Evolutionary conservation across 257 asterid species (phyloP).

Genomic region (Craterostigma plantagineum): DNA sequence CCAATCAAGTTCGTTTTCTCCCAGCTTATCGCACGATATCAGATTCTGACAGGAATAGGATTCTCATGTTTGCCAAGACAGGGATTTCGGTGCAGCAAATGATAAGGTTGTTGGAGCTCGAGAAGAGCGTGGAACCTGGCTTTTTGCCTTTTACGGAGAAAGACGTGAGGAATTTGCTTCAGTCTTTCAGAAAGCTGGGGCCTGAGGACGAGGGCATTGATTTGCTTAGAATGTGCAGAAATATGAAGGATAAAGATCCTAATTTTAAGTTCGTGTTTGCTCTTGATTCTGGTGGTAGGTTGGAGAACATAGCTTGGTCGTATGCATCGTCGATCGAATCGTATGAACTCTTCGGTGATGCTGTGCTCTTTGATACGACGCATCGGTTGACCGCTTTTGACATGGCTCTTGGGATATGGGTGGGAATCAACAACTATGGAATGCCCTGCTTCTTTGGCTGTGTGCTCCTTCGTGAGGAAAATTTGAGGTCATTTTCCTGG

Average conservation of each 20-base stretch:
- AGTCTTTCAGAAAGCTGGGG: conserved; percentile 37
- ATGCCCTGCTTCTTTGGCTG: conserved; percentile 37
- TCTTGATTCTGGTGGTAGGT: conserved; percentile 35
- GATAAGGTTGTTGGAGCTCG: conserved; percentile 47
- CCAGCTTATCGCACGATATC: conserved; percentile 66
- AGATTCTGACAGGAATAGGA: conserved; percentile 52
- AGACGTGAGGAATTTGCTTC: conserved; percentile 59
- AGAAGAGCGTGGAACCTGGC: conserved; percentile 43
- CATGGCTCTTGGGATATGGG: conserved; percentile 41
- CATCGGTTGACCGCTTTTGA: conserved; percentile 30
- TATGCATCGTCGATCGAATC: conserved; percentile 37
- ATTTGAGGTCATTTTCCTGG: conserved; percentile 31
- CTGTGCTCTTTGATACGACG: conserved; percentile 40
- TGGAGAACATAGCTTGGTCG: conserved; percentile 59
- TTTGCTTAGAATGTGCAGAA: conserved; percentile 44
- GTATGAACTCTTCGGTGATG: conserved; percentile 42
- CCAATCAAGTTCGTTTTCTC: conserved; percentile 44
- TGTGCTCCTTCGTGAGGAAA: conserved; percentile 46
- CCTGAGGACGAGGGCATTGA: conserved; percentile 36
- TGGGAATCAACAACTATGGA: conserved; percentile 55
- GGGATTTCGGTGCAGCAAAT: conserved; percentile 51
- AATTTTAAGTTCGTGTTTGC: conserved; percentile 35
- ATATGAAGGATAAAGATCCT: conserved; percentile 33
- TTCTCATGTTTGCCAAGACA: conserved; percentile 47
- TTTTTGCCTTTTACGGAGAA: conserved; percentile 49